phyloP scores from a whole-genome alignment of 371 early-diverging fungal genomes.

The Fennellomyces sp. region DNA sequence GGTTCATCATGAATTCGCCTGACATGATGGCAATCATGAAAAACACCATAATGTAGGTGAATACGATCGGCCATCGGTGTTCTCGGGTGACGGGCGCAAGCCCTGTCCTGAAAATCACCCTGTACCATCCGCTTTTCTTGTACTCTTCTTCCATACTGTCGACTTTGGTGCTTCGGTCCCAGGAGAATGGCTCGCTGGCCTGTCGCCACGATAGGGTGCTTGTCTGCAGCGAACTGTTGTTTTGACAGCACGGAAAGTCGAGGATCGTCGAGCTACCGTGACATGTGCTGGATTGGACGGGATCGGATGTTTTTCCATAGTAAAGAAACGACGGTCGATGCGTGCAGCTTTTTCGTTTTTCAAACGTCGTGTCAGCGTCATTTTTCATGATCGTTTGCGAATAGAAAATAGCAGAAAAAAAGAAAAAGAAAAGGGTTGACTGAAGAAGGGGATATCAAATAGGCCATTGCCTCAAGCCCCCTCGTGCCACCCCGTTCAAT shows the following conservation, averaged over 20 bases:
- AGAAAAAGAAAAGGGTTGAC: neutral
- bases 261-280: neutral
- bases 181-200: neutral
- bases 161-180: neutral
- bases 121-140: neutral
- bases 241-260: slow-evolving; percentile 3
- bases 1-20: slow-evolving; percentile 24
- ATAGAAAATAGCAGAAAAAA: neutral
- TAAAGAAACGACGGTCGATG: slow-evolving; percentile 5
- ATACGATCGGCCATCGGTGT: slow-evolving; percentile 18
- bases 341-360: neutral
- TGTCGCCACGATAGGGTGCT: neutral
- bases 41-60: slow-evolving; percentile 14
- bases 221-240: neutral
- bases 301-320: slow-evolving; percentile 8
- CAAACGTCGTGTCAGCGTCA: neutral
- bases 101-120: neutral
- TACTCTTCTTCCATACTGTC: neutral
- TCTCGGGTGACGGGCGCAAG: slow-evolving; percentile 5
- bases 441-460: neutral
- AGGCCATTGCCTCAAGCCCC: neutral
- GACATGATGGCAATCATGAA: slow-evolving; percentile 18
- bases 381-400: neutral
- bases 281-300: neutral
- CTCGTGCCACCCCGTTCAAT: no score